These are phyloP conservation scores for Zea luxurians DNA, from an alignment of 176 grass and related monocot species.

Conservation along the genomic window DNA sequence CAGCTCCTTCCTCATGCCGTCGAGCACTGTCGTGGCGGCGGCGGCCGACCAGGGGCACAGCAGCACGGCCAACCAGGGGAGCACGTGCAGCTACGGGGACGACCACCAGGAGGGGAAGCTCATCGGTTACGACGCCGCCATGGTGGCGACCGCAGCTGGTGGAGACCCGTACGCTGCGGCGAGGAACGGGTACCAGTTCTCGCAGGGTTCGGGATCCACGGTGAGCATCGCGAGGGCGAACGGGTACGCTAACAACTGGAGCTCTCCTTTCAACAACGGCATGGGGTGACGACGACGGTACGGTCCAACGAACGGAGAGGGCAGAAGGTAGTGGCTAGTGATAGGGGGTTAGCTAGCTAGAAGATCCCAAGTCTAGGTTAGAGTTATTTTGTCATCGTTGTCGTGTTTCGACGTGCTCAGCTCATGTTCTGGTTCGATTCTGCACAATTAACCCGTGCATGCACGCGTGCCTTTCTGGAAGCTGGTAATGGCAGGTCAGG, in stretches of 20 bases:
- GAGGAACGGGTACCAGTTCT: conserved; percentile 60
- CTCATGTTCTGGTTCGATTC: conserved; percentile 20
- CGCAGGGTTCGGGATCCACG: conserved; percentile 53
- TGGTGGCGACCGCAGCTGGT: conserved; percentile 20
- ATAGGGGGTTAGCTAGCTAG: conserved; percentile 49
- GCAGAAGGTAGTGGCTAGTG: conserved; percentile 31
- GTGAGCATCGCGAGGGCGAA: conserved; percentile 54
- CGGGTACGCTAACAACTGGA: conserved; percentile 52
- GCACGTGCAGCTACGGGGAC: conserved; percentile 44
- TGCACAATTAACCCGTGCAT: conserved; percentile 25
- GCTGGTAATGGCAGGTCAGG: conserved; percentile 57
- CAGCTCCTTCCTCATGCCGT: conserved; percentile 36
- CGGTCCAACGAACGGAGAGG: not conserved
- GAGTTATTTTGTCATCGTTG: conserved; percentile 21
- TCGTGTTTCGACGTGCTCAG: not conserved
- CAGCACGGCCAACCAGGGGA: conserved; percentile 48
- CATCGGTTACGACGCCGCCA: conserved; percentile 39
- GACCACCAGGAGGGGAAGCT: conserved; percentile 48
- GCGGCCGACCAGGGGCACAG: conserved; percentile 46
- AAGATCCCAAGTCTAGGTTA: conserved; percentile 29
- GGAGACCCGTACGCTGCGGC: conserved; percentile 36
- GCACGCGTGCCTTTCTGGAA: conserved; percentile 43
- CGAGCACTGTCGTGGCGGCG: conserved; percentile 40
- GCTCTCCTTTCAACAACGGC: conserved; percentile 50
- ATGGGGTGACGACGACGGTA: conserved; percentile 38